phyloP scores from a whole-genome alignment of 2,329 filamentous ascomycete genomes.

The Sclerotinia glacialis region DNA sequence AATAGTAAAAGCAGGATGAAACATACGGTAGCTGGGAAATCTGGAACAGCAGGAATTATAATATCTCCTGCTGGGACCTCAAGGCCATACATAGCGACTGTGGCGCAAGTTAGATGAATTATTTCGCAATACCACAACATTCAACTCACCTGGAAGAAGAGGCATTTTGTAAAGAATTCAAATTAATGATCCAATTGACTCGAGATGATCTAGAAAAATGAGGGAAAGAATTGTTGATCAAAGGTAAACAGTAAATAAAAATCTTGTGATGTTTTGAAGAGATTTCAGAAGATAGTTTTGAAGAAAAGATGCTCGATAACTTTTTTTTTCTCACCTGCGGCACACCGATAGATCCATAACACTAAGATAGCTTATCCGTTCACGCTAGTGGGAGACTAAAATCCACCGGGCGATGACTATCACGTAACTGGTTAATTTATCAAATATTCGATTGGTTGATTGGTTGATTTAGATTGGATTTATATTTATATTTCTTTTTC shows the following conservation, averaged over 20 bases:
- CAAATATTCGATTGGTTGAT: no score
- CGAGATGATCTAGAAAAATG: neutral
- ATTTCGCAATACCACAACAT: conserved; percentile 6
- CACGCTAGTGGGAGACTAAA: conserved; percentile 9
- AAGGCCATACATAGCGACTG: conserved; percentile 84
- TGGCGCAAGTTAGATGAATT: conserved; percentile 39
- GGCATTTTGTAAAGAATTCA: conserved; percentile 47
- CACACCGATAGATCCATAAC: conserved; percentile 1
- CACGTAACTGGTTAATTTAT: neutral
- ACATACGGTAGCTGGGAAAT: conserved; percentile 82
- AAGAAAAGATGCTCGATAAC: conserved; percentile 27
- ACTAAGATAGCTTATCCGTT: conserved; percentile 34
- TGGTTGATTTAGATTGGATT: no score
- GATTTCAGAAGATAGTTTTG: conserved; percentile 21
- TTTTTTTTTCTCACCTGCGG: conserved; percentile 30
- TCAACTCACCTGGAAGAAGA: conserved; percentile 46
- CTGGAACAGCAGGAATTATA: conserved; percentile 73
- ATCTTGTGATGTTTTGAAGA: conserved; percentile 6
- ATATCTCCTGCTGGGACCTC: conserved; percentile 83
- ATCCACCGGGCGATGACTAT: neutral
- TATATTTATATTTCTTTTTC: neutral
- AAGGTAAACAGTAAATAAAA: conserved; percentile 11
- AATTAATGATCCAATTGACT: conserved; percentile 21
- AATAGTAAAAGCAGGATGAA: neutral
- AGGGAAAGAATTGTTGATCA: neutral